Evolutionary conservation across 345 rosid genomes (phyloP), one percentile per base, ranked within the genome.

Genomic region (Mallotus nudiflorus): DNA sequence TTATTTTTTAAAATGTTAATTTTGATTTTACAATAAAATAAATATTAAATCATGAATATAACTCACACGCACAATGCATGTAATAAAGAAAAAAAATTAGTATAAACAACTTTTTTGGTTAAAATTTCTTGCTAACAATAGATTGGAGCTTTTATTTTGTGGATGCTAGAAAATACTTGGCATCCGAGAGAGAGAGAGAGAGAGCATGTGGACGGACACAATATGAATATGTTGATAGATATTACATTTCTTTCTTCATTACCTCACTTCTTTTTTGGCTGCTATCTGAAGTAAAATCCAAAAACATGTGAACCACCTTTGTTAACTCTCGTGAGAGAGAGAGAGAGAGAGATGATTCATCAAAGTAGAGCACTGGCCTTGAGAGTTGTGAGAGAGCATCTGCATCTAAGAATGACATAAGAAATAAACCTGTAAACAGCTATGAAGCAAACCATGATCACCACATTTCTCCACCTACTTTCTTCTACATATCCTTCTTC

Each of bases 401-500:
- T 82, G 51, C 76, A 73, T 73, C 93, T 85, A 8, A 95, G 92
- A 76, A 90, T 85, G 39, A 86, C 89, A 78, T 88, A 94, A 69
- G 93, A 85, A 70, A 83, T 74, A 75, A 86, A 84, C 87, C 98
- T 88, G 87, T 94, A 91, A 80, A 86, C 69, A 75, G 87, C 69
- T 59, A 94, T 87, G 79, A 88, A 85, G 42, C 87, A 75, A 15
- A 84, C 79, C 97, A 91, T 94, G 74, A 90, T 83, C 70, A 77
- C 79, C 69, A 94, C 81, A 68, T 94, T 91, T 68, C 82, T 83
- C 99, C 99, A 88, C 49, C 86, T 71, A 57, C 88, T 85, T 62
- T 87, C 89, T 74, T 86, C 88, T 22, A 84, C 85, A 69, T 82
- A 92, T 40, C 97, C 93, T 77, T 84, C 93, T 79, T 94, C 96